Conservation (phyloP, 176 grass and related monocot genomes). For the Dendrocalamus sinicus region DNA sequence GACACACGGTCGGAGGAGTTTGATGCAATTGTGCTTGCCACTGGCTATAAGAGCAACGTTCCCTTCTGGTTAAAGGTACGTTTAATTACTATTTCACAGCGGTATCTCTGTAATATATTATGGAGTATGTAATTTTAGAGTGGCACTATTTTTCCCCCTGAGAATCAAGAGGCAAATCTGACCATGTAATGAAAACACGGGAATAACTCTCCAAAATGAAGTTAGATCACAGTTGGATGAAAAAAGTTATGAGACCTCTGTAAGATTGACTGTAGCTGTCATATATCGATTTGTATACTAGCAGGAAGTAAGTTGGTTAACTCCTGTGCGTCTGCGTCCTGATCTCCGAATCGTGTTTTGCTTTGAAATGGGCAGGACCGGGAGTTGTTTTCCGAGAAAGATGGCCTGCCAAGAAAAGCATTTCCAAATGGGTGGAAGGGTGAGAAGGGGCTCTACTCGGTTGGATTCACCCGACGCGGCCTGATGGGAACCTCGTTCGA, state of each 20-base stretch:
- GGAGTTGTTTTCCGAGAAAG: slow-evolving; percentile 82
- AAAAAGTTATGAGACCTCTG: neutral
- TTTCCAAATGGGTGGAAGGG: slow-evolving; percentile 93
- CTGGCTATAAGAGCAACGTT: slow-evolving; percentile 94
- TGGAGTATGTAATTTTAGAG: neutral
- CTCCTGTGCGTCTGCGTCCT: neutral
- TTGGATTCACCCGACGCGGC: slow-evolving; percentile 73
- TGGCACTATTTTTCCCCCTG: neutral
- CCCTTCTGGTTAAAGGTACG: slow-evolving; percentile 86
- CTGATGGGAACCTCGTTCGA: slow-evolving; percentile 81
- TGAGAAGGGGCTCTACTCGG: slow-evolving; percentile 74
- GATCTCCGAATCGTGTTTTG: slow-evolving; percentile 29
- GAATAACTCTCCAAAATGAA: neutral
- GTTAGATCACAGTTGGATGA: neutral
- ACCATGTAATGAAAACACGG: neutral
- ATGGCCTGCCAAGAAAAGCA: slow-evolving; percentile 81
- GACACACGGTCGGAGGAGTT: slow-evolving; percentile 63
- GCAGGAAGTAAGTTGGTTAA: slow-evolving; percentile 1
- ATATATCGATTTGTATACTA: neutral
- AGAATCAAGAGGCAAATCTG: neutral
- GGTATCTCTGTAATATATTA: neutral
- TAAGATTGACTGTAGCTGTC: neutral
- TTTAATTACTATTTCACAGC: neutral
- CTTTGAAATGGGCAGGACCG: slow-evolving; percentile 57
- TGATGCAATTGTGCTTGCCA: slow-evolving; percentile 74